A percentile compares a stretch with the other conserved stretches of the same genome.
Conservation (phyloP, 148 eudicot species). For the Nepenthes mirabilis region DNA sequence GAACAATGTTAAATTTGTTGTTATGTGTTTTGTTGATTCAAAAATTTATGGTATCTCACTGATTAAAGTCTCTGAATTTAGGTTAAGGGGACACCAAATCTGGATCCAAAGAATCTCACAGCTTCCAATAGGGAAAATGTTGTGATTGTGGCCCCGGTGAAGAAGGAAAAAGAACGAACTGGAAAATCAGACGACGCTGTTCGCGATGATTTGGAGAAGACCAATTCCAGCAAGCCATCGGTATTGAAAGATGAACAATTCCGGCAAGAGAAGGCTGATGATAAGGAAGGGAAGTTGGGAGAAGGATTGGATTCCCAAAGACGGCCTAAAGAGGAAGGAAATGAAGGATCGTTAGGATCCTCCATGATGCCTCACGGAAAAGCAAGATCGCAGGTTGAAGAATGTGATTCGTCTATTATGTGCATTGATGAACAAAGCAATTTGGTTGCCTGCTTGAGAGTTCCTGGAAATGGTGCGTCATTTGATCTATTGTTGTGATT, state of each 20-base stretch:
- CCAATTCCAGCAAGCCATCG: slow-evolving; percentile 10
- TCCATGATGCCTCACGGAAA: slow-evolving; percentile 10
- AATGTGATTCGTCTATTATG: slow-evolving; percentile 56
- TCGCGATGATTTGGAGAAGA: slow-evolving; percentile 8
- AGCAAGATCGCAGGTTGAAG: slow-evolving; percentile 24
- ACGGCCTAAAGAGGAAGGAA: slow-evolving; percentile 11
- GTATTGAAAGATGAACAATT: slow-evolving; percentile 10
- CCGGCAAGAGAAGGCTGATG: slow-evolving; percentile 11
- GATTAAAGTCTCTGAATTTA: too few relatives aligned
- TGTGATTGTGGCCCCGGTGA: background rate
- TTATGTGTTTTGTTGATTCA: too few relatives aligned
- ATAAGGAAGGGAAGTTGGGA: slow-evolving; percentile 10
- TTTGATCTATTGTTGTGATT: background rate
- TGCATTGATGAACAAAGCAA: slow-evolving; percentile 38
- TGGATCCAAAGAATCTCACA: too few relatives aligned
- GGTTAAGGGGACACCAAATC: too few relatives aligned
- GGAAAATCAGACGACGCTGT: slow-evolving; percentile 7
- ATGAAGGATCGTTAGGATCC: slow-evolving; percentile 6
- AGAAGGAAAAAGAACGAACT: slow-evolving; percentile 12
- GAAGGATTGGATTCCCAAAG: slow-evolving; percentile 10
- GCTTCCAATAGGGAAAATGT: too few relatives aligned
- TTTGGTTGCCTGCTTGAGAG: slow-evolving; percentile 61
- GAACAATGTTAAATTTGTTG: too few relatives aligned
- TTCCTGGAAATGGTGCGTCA: slow-evolving; percentile 59
- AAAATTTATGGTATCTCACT: too few relatives aligned